These are phyloP conservation scores for Thalassiosira oceanica DNA, from an alignment of 352 stramenopile genomes.

Conservation along the genomic window DNA sequence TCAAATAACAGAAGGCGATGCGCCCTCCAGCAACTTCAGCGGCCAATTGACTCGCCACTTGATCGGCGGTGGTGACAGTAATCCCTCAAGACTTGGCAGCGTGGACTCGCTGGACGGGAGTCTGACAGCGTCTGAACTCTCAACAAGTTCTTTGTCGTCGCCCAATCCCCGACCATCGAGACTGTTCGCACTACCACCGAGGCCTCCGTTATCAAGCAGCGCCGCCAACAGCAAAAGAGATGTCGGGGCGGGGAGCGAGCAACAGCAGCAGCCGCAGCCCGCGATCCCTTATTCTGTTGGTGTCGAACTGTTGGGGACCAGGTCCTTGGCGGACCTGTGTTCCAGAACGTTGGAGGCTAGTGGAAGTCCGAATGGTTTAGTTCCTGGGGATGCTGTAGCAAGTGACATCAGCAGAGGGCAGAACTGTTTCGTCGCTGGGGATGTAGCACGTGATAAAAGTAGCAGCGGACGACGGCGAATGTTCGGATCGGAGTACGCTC, in stretches of 20 bases:
- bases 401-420: not conserved
- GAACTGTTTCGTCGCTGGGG: not conserved
- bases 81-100: constrained; percentile 11
- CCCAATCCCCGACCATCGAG: constrained; percentile 13
- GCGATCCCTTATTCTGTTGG: constrained; percentile 29
- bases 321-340: constrained; percentile 58
- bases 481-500: constrained; percentile 81
- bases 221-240: constrained; percentile 10
- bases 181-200: constrained; percentile 33
- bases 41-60: constrained; percentile 4
- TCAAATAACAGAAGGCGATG: constrained; percentile 75
- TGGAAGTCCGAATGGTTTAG: not conserved
- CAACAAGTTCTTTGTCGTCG: constrained; percentile 19
- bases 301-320: constrained; percentile 47
- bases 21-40: constrained; percentile 63
- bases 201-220: constrained; percentile 13
- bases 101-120: constrained; percentile 13
- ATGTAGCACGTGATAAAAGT: not conserved
- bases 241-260: constrained; percentile 8
- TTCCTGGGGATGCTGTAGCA: not conserved
- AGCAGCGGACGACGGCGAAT: constrained; percentile 61
- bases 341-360: constrained; percentile 34
- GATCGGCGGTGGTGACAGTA: not conserved
- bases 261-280: not conserved
- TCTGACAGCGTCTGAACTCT: constrained; percentile 32